Conservation (phyloP, 768 basidiomycete species). For the Phlebiopsis flavidoalba region DNA sequence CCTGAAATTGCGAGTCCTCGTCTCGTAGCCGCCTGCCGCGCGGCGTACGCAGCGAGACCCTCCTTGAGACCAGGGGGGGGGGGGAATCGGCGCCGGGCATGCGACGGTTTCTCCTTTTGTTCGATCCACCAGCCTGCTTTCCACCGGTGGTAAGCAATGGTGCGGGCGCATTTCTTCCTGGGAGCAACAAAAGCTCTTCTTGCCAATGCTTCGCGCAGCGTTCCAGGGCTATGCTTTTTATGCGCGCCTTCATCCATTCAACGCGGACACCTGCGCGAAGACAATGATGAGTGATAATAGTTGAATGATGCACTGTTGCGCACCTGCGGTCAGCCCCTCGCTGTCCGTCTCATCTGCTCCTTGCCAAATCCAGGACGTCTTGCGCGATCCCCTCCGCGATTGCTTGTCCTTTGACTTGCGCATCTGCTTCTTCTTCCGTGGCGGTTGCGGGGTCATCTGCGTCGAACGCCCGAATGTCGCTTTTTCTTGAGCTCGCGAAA, state of each 20-base stretch:
- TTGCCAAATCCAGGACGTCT: background rate
- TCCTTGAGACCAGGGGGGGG: background rate
- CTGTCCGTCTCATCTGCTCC: background rate
- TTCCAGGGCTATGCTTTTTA: no score
- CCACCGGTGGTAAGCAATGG: background rate
- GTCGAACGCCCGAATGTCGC: background rate
- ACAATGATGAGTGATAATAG: no score
- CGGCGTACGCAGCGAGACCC: background rate
- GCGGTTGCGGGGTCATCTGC: background rate
- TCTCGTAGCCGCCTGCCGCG: background rate
- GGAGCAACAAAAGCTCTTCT: background rate
- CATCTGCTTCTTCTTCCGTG: background rate
- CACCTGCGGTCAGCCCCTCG: background rate
- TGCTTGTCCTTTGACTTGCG: background rate
- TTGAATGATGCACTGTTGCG: background rate
- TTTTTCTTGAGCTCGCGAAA: background rate
- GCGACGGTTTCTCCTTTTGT: no score
- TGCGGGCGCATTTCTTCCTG: background rate
- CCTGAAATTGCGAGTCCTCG: background rate
- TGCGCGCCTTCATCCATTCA: slow-evolving; percentile 3
- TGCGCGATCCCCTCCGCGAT: background rate
- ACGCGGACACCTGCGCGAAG: background rate
- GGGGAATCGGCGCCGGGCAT: no score
- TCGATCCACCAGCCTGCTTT: background rate
- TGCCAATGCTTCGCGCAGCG: no score